A percentile compares a stretch with the other conserved stretches of the same genome.
Evolutionary conservation across 2,329 filamentous ascomycete genomes (phyloP).

Genomic region (Emergomyces orientalis): DNA sequence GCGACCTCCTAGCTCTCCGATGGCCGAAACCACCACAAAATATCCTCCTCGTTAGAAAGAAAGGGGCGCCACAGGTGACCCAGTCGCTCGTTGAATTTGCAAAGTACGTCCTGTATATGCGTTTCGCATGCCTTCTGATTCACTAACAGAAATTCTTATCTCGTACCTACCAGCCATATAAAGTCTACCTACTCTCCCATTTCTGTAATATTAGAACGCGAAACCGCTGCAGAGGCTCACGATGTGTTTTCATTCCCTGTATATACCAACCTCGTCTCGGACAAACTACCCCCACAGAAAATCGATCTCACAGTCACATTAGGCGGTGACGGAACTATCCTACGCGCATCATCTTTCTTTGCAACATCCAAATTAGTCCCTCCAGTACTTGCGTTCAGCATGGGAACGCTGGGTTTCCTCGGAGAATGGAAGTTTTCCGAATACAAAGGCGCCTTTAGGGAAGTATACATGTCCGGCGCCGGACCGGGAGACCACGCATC

Average conservation of each 20-base stretch:
- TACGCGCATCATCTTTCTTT: slow-evolving; percentile 79
- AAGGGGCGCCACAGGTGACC: slow-evolving; percentile 47
- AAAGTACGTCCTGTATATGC: slow-evolving; percentile 27
- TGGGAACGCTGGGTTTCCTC: slow-evolving; percentile 90
- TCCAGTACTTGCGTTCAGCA: slow-evolving; percentile 87
- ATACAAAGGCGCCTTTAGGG: slow-evolving; percentile 82
- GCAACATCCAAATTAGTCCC: slow-evolving; percentile 73
- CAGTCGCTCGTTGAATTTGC: slow-evolving; percentile 50
- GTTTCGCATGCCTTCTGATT: background rate
- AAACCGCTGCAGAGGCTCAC: slow-evolving; percentile 64
- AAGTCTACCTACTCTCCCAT: slow-evolving; percentile 68
- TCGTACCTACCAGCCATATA: slow-evolving; percentile 55
- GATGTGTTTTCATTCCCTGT: slow-evolving; percentile 62
- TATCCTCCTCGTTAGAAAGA: slow-evolving; percentile 59
- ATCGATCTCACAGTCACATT: slow-evolving; percentile 84
- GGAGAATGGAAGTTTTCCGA: slow-evolving; percentile 95
- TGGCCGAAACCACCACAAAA: slow-evolving; percentile 62
- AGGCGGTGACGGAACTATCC: slow-evolving; percentile 84
- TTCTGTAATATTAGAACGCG: slow-evolving; percentile 72
- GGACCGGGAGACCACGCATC: slow-evolving; percentile 39
- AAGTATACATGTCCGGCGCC: slow-evolving; percentile 79
- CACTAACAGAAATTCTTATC: background rate
- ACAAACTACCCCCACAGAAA: slow-evolving; percentile 58
- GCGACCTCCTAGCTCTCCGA: slow-evolving; percentile 55
- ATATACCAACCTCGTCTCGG: slow-evolving; percentile 42